These are phyloP conservation scores for Thymus mandschuricus DNA, from an alignment of 257 asterid genomes.

Conservation along the genomic window DNA sequence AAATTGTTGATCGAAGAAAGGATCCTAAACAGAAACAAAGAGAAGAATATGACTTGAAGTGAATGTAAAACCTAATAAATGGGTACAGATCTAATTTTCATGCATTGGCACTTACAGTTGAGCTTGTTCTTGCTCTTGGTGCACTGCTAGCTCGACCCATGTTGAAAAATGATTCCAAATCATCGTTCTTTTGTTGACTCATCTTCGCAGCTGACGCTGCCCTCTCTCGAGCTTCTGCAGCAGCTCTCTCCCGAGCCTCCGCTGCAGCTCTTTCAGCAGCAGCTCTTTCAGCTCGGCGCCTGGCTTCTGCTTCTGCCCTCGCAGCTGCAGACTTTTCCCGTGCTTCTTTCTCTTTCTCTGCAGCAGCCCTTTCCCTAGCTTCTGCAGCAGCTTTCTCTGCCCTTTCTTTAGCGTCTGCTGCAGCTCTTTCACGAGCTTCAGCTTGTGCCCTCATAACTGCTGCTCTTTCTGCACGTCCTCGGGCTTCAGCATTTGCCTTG, in stretches of 20 bases:
- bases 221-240: constrained; percentile 80
- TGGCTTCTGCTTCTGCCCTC: constrained; percentile 72
- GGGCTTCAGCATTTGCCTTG: constrained; percentile 78
- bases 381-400: constrained; percentile 89
- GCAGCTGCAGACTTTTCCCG: constrained; percentile 69
- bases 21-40: constrained; percentile 58
- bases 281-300: constrained; percentile 88
- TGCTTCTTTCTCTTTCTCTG: constrained; percentile 58
- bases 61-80: constrained; percentile 16
- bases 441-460: constrained; percentile 96
- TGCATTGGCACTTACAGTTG: constrained; percentile 61
- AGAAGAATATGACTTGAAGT: constrained; percentile 20
- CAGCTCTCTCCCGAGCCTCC: constrained; percentile 94
- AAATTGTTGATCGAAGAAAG: constrained; percentile 67
- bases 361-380: constrained; percentile 74
- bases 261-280: constrained; percentile 94
- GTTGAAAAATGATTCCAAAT: constrained; percentile 86
- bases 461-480: constrained; percentile 82
- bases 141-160: constrained; percentile 90
- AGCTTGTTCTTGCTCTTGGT: constrained; percentile 70
- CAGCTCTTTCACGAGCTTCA: constrained; percentile 98
- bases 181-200: constrained; percentile 81
- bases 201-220: constrained; percentile 74
- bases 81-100: constrained; percentile 21
- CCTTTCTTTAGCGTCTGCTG: constrained; percentile 86